These are phyloP conservation scores for Kodamaea fukazawae DNA, from an alignment of 805 yeast species.

Conservation along the genomic window DNA sequence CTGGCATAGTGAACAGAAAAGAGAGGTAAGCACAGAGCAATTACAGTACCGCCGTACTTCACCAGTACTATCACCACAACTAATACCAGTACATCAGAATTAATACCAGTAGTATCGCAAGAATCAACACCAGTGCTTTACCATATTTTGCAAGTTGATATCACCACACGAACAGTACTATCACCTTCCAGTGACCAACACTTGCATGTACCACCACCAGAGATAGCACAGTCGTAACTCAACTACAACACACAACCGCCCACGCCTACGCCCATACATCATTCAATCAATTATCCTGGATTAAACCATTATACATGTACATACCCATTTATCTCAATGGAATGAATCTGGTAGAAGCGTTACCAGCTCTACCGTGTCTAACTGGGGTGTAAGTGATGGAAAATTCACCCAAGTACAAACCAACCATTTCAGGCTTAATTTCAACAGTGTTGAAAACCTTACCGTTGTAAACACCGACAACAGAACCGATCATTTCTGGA, in stretches of 20 bases:
- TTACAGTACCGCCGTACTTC: no score
- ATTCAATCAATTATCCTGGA: constrained; percentile 6
- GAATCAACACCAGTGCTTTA: no score
- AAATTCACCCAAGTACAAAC: constrained; percentile 99
- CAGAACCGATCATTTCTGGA: constrained; percentile 99
- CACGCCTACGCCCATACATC: not conserved
- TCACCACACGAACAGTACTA: no score
- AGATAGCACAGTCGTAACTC: no score
- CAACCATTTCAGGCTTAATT: constrained; percentile 99
- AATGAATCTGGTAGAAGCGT: constrained; percentile 74
- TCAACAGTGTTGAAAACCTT: constrained; percentile 99
- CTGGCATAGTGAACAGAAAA: no score
- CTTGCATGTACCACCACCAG: no score
- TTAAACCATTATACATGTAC: constrained; percentile 15
- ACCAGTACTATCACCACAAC: no score
- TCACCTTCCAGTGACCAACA: no score
- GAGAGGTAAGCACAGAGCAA: no score
- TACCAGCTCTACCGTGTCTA: constrained; percentile 98
- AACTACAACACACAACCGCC: not conserved
- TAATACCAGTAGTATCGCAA: no score
- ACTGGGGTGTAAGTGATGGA: constrained; percentile 99
- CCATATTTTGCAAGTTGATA: no score
- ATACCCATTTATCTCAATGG: constrained; percentile 47
- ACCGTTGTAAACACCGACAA: constrained; percentile 99
- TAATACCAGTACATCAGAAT: no score